Evolutionary conservation across 495 filamentous ascomycete species (phyloP).

Genomic region (Poronia punctata): DNA sequence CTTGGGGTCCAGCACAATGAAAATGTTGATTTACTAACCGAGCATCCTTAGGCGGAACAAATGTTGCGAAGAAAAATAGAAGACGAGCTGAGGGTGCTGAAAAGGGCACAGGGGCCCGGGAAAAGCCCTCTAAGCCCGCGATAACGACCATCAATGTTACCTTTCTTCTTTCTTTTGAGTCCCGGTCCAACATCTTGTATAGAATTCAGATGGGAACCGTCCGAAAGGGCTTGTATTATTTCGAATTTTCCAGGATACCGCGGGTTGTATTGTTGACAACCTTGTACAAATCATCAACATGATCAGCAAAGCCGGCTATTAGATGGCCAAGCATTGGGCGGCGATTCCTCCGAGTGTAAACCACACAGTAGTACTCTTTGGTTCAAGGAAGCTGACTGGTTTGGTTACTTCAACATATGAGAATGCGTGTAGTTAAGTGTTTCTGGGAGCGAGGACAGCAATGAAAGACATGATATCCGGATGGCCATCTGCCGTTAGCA

Average conservation of each 20-base stretch:
- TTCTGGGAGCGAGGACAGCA: no score
- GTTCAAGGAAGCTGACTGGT: slow-evolving; percentile 9
- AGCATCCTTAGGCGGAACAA: slow-evolving; percentile 47
- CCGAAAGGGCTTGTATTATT: slow-evolving; percentile 6
- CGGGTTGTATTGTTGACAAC: slow-evolving; percentile 3
- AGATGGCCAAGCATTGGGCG: slow-evolving; percentile 11
- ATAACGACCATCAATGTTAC: slow-evolving; percentile 10
- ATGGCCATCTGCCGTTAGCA: no score
- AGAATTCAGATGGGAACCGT: slow-evolving; percentile 5
- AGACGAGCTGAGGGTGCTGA: slow-evolving; percentile 37
- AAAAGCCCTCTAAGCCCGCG: slow-evolving; percentile 29
- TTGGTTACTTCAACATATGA: no score
- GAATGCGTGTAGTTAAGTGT: no score
- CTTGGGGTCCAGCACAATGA: no score
- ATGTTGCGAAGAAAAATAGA: slow-evolving; percentile 37
- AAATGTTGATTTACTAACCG: slow-evolving; percentile 13
- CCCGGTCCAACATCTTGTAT: slow-evolving; percentile 12
- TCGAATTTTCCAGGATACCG: slow-evolving; percentile 8
- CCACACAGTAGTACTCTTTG: slow-evolving; percentile 17
- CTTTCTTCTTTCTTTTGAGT: slow-evolving; percentile 11
- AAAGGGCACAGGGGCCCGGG: slow-evolving; percentile 26
- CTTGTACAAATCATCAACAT: slow-evolving; percentile 9
- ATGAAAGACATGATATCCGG: no score
- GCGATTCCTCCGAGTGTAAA: slow-evolving; percentile 13
- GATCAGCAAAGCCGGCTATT: slow-evolving; percentile 5